Conservation (phyloP, 805 yeast genomes). For the Ogataea pilisensis region DNA sequence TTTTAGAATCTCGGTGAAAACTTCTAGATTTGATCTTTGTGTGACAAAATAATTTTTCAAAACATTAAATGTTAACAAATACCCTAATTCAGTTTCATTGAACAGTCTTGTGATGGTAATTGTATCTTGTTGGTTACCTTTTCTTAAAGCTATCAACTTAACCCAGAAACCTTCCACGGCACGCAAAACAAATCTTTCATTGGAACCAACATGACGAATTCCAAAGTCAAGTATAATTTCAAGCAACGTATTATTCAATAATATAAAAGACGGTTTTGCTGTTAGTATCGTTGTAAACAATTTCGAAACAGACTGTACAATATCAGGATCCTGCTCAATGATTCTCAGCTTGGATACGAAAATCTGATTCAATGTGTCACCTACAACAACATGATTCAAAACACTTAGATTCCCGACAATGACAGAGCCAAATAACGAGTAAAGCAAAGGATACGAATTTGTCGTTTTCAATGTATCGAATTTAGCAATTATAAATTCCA, state of each 20-base stretch:
- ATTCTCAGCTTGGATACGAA: constrained; percentile 34
- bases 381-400: constrained; percentile 31
- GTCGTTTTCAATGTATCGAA: constrained; percentile 23
- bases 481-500: constrained; percentile 38
- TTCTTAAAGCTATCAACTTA: constrained; percentile 38
- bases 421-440: constrained; percentile 42
- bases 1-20: constrained; percentile 47
- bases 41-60: constrained; percentile 45
- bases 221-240: constrained; percentile 31
- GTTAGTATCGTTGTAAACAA: constrained; percentile 48
- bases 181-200: constrained; percentile 54
- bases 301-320: constrained; percentile 47
- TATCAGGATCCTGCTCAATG: constrained; percentile 54
- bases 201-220: constrained; percentile 37
- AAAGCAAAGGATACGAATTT: constrained; percentile 40
- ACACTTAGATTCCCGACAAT: constrained; percentile 34
- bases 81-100: constrained; percentile 29
- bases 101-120: constrained; percentile 25
- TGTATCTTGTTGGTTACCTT: constrained; percentile 40
- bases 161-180: constrained; percentile 56
- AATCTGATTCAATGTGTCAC: constrained; percentile 34
- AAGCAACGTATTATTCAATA: constrained; percentile 25
- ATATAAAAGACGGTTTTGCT: constrained; percentile 43
- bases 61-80: constrained; percentile 31
- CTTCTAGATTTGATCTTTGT: constrained; percentile 56